Evolutionary conservation across 352 stramenopile genomes (phyloP).

Genomic region (Phytophthora pseudosyringae): DNA sequence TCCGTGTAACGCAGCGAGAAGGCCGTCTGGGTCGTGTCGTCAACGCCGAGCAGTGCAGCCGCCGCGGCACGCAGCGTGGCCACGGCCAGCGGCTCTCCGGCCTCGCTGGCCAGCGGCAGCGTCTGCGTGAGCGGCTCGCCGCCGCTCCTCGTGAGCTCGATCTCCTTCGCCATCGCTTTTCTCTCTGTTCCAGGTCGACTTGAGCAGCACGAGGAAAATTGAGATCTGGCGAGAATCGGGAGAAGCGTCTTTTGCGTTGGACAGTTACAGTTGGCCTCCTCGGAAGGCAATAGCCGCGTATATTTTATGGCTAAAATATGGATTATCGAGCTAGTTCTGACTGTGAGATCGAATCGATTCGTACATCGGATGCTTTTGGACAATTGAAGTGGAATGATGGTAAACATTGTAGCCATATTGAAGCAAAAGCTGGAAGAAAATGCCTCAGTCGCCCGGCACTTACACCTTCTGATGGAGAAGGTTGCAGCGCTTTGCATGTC

Average conservation of each 20-base stretch:
- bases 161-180: constrained; percentile 34
- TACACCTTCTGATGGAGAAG: constrained; percentile 4
- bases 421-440: neutral
- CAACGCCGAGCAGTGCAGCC: constrained; percentile 27
- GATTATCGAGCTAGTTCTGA: neutral
- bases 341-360: neutral
- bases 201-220: constrained; percentile 34
- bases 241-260: constrained; percentile 18
- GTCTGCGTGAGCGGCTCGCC: constrained; percentile 25
- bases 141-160: constrained; percentile 35
- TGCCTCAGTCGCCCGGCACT: neutral
- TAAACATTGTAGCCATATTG: constrained; percentile 6
- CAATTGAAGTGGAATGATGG: constrained; percentile 5
- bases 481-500: constrained; percentile 8
- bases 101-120: constrained; percentile 33
- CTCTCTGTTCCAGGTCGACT: constrained; percentile 23
- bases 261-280: constrained; percentile 1
- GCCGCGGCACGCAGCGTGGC: constrained; percentile 31
- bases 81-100: constrained; percentile 30
- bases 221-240: constrained; percentile 33
- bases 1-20: constrained; percentile 60
- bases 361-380: neutral
- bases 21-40: constrained; percentile 17
- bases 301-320: neutral
- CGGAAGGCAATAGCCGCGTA: neutral